Evolutionary conservation across 352 stramenopile species (phyloP).

Genomic region (Blastocystis sp.): DNA sequence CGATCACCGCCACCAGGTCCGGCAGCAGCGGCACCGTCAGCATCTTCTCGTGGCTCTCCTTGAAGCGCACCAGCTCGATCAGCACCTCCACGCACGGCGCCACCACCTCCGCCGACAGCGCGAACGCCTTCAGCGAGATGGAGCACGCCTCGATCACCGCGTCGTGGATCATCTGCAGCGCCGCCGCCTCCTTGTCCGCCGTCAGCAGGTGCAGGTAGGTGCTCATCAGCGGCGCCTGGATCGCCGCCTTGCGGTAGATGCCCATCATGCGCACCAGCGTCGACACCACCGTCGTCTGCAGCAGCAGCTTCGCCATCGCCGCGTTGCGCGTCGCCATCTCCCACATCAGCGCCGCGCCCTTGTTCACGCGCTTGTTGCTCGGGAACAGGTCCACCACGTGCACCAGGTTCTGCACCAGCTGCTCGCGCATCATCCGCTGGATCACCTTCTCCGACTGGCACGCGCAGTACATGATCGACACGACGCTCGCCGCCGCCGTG

Average conservation of each 20-base stretch:
- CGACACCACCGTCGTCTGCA: constrained; percentile 21
- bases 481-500: constrained; percentile 13
- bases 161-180: constrained; percentile 19
- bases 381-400: constrained; percentile 56
- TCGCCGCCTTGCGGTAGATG: constrained; percentile 35
- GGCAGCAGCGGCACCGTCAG: constrained; percentile 36
- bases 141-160: constrained; percentile 59
- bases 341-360: constrained; percentile 56
- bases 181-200: constrained; percentile 34
- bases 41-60: constrained; percentile 9
- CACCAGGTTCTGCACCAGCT: constrained; percentile 54
- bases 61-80: constrained; percentile 15
- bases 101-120: constrained; percentile 23
- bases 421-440: not conserved
- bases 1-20: constrained; percentile 63
- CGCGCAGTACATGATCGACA: constrained; percentile 20
- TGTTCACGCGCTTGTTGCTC: constrained; percentile 67
- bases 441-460: constrained; percentile 37
- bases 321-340: constrained; percentile 60
- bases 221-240: constrained; percentile 52
- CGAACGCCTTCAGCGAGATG: constrained; percentile 59
- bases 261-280: constrained; percentile 55
- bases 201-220: constrained; percentile 46
- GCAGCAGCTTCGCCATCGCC: constrained; percentile 37
- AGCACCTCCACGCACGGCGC: constrained; percentile 57